phyloP scores from a whole-genome alignment of 768 basidiomycete genomes.

The Hirschioporus abietinus region DNA sequence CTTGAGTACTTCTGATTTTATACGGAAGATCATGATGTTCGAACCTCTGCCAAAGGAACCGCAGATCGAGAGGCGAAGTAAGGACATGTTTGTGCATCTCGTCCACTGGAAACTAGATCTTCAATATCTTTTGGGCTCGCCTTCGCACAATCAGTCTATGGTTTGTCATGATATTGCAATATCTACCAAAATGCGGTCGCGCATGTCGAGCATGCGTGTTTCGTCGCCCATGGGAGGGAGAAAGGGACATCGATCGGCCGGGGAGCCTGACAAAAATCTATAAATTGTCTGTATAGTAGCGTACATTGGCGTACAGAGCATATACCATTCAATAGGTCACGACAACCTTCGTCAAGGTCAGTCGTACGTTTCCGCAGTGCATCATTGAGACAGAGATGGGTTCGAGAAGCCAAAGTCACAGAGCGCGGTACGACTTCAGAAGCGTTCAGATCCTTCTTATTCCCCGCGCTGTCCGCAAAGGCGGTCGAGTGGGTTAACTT shows the following conservation, averaged over 20 bases:
- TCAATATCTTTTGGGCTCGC: slow-evolving; percentile 92
- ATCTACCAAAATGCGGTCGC: slow-evolving; percentile 80
- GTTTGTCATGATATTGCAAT: slow-evolving; percentile 3
- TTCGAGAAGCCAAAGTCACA: slow-evolving; percentile 86
- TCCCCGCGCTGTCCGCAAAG: slow-evolving; percentile 9
- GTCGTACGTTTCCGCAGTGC: slow-evolving; percentile 52
- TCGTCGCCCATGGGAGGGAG: slow-evolving; percentile 71
- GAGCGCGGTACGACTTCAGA: slow-evolving; percentile 38
- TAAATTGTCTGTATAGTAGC: neutral
- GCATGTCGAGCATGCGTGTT: slow-evolving; percentile 66
- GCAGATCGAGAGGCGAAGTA: slow-evolving; percentile 90
- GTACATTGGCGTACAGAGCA: slow-evolving; percentile 11
- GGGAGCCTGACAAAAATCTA: slow-evolving; percentile 40
- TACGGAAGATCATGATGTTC: slow-evolving; percentile 11
- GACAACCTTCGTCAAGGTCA: slow-evolving; percentile 85
- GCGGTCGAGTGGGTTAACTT: slow-evolving; percentile 35
- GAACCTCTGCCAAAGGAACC: slow-evolving; percentile 85
- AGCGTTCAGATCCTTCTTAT: neutral
- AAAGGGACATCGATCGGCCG: slow-evolving; percentile 66
- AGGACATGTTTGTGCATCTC: slow-evolving; percentile 68
- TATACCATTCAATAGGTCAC: slow-evolving; percentile 70
- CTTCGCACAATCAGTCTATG: slow-evolving; percentile 31
- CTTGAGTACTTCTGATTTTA: slow-evolving; percentile 1
- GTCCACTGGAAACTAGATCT: slow-evolving; percentile 75
- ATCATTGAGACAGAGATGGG: slow-evolving; percentile 91